Base-by-base conservation (phyloP, 2,329 filamentous ascomycete genomes). In the Epicoccum sorghinum region DNA sequence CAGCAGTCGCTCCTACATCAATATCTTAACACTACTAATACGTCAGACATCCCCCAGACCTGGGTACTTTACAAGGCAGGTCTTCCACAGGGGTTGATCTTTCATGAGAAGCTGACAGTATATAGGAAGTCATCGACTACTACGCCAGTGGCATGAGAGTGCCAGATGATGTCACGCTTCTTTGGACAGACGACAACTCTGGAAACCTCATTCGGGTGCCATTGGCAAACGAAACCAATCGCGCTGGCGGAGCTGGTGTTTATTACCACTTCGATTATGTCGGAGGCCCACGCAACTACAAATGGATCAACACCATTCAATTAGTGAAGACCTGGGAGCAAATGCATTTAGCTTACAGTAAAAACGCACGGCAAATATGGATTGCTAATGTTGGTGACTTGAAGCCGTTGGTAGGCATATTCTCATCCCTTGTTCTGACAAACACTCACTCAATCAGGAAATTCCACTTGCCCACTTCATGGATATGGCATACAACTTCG, bases 251-350 rank as follows among this genome's bases (percentile, higher is more conserved):
- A 12, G 38, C 46, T 29, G 46, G 46, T 8, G 30, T 49, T 2
- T 49, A 49, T 23, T 49, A 42, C 12, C 46, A 49, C 24, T 38
- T 49, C 38, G 46, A 49, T 14, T 49, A 49, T 23, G 46, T 42
- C 12, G 46, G 46, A 0, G 37, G 32, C 23, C 46, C 46, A 13
- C 37, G 46, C 18, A 49, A 38, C 13, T 49, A 49, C 46, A 49
- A 49, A 12, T 49, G 46, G 46, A 29, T 42, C n/a, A 49, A 49
- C 46, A 49, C 37, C 30, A 49, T 41, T 12, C 40, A 38, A 9
- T 30, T 42, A 9, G 37, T 29, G n/a, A 49, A 42, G n/a, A 30
- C 40, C 9, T 46, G 43, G 43, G 32, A 46, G 8, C 43, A 46
- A 33, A 33, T 46, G 12, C 22, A 37, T 33, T 18, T 29, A 22